Conservation (phyloP, 352 stramenopile species). For the Phytophthora cactorum region DNA sequence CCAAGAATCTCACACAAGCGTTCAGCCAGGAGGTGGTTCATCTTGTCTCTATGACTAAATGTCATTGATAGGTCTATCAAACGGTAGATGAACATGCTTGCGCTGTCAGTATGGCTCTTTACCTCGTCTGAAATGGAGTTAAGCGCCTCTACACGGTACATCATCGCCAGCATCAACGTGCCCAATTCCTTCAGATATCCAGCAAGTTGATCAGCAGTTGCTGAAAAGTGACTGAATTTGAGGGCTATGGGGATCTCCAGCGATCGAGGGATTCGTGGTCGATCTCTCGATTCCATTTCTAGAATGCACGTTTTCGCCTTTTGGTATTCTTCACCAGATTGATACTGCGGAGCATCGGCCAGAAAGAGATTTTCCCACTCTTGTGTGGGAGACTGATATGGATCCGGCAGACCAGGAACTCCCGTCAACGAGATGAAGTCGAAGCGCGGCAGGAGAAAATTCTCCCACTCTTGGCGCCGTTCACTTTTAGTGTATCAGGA, state of each 20-base stretch:
- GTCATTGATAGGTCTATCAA: constrained; percentile 13
- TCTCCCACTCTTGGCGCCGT: not conserved
- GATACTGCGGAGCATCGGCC: constrained; percentile 3
- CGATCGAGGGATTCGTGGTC: not conserved
- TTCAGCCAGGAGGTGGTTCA: constrained; percentile 6
- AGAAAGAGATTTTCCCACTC: constrained; percentile 15
- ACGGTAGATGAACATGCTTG: constrained; percentile 2
- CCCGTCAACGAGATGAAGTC: constrained; percentile 14
- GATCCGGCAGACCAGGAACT: not conserved
- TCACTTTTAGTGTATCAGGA: constrained; percentile 9
- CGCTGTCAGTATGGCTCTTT: not conserved
- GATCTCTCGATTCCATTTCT: constrained; percentile 6
- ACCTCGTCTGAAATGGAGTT: not conserved
- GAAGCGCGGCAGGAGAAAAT: constrained; percentile 13
- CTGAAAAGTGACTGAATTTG: constrained; percentile 4
- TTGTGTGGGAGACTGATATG: not conserved
- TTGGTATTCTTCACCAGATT: constrained; percentile 13
- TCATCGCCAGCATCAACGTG: constrained; percentile 8
- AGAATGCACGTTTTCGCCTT: constrained; percentile 14
- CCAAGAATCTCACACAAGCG: constrained; percentile 11
- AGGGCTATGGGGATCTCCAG: constrained; percentile 25
- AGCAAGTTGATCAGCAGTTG: constrained; percentile 15
- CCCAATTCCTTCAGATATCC: constrained; percentile 2
- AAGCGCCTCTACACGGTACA: not conserved
- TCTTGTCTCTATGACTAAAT: not conserved